Percentiles rank a stretch among this genome's conserved stretches.
phyloP scores from a whole-genome alignment of 352 stramenopile genomes.

The Phytophthora idaei region DNA sequence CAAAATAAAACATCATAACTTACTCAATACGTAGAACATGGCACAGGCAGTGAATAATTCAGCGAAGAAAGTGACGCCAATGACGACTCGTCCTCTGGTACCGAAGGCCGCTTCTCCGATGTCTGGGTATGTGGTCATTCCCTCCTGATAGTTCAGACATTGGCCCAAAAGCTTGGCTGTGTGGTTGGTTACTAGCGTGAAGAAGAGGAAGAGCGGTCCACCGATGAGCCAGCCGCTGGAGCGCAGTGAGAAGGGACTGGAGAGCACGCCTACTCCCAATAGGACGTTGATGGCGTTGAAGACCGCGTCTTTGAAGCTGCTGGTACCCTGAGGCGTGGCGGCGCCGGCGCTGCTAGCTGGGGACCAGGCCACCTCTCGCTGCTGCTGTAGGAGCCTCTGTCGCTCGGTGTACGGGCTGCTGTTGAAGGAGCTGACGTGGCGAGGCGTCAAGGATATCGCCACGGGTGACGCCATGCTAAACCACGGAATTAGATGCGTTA shows the following conservation, averaged over 20 bases:
- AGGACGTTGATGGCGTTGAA: constrained; percentile 90
- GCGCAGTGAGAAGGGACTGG: constrained; percentile 82
- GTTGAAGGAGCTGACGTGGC: constrained; percentile 25
- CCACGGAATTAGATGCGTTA: neutral
- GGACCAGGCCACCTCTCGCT: constrained; percentile 29
- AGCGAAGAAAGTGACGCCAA: constrained; percentile 81
- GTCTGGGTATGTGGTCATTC: constrained; percentile 85
- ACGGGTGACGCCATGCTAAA: constrained; percentile 61
- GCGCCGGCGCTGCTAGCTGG: constrained; percentile 23
- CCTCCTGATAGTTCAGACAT: constrained; percentile 81
- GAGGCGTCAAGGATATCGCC: constrained; percentile 32
- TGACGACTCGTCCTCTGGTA: constrained; percentile 66
- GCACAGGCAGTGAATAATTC: constrained; percentile 83
- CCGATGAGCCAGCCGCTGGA: constrained; percentile 79
- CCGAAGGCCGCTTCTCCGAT: constrained; percentile 86
- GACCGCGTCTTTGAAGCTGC: constrained; percentile 74
- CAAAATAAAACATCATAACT: constrained; percentile 13
- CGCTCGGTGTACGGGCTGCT: constrained; percentile 53
- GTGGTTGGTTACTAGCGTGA: constrained; percentile 86
- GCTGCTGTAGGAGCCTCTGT: constrained; percentile 44
- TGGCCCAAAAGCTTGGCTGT: constrained; percentile 84
- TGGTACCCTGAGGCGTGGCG: constrained; percentile 43
- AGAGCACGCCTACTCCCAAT: constrained; percentile 84
- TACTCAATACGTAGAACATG: constrained; percentile 86
- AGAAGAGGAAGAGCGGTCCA: constrained; percentile 80